These are phyloP conservation scores for Thecaphora frezii DNA, from an alignment of 1,284 basidiomycete species.

Conservation along the genomic window DNA sequence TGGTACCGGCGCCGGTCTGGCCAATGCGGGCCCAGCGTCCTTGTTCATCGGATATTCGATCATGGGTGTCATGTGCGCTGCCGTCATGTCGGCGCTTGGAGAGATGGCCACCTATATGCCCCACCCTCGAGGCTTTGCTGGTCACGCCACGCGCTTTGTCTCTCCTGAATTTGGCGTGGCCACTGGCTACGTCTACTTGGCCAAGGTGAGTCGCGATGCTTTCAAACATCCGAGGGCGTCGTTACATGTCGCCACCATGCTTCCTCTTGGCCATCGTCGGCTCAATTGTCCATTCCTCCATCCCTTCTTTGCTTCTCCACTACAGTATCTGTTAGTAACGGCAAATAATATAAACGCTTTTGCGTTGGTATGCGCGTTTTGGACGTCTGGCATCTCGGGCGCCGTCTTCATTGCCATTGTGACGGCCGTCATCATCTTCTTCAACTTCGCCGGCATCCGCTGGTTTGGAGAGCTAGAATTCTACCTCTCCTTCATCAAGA, in stretches of 20 bases:
- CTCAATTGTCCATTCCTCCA: neutral
- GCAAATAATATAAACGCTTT: constrained; percentile 62
- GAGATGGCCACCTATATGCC: constrained; percentile 62
- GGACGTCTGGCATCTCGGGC: constrained; percentile 39
- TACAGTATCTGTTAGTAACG: constrained; percentile 52
- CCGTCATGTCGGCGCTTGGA: constrained; percentile 57
- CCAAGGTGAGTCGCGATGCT: too few relatives aligned
- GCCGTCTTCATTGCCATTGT: constrained; percentile 30
- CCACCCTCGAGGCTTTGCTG: constrained; percentile 59
- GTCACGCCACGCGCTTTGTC: constrained; percentile 61
- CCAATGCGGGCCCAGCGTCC: constrained; percentile 61
- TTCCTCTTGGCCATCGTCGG: constrained; percentile 42
- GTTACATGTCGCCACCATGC: too few relatives aligned
- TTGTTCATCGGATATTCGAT: constrained; percentile 62
- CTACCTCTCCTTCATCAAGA: constrained; percentile 31
- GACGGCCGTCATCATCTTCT: constrained; percentile 32
- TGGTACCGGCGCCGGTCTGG: constrained; percentile 63
- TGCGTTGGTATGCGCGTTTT: constrained; percentile 39
- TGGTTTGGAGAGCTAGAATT: constrained; percentile 66
- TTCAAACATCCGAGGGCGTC: too few relatives aligned
- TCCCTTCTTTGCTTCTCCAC: too few relatives aligned
- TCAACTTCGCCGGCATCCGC: constrained; percentile 63
- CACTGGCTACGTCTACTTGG: constrained; percentile 45
- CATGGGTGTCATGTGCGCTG: constrained; percentile 40
- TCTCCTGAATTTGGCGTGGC: constrained; percentile 61